Base-by-base conservation (phyloP, 1,284 basidiomycete species). In the Exsudoporus floridanus region DNA sequence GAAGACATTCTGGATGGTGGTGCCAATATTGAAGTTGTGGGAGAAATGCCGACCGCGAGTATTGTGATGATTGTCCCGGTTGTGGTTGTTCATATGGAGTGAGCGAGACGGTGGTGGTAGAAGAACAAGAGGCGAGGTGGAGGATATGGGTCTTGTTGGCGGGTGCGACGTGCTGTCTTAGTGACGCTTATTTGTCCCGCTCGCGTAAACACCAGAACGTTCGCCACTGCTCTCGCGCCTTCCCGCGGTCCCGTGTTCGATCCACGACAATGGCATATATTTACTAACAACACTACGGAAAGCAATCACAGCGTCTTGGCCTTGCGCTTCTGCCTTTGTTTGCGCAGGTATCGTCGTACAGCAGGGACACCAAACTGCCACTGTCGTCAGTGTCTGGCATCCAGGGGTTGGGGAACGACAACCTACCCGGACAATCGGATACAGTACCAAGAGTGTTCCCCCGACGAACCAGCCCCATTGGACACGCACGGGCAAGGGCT, bases 391-490 rank as follows among this genome's bases (percentile, higher is more conserved):
- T 33, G 31, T 33, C 39, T 28, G 36, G 8, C 13, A 33, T 12
- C 4, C n/a, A 19, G 16, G 7, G 30, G 4, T 18, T 27, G 9
- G 27, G 6, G 6, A 27, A 40, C 7, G 14, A 48, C 21, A 2
- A 49, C 79, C 63, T 58, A 88, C 89, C 76, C 81, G 77, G 7
- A 84, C 64, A 19, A 74, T 70, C 19, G 90, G 88, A 75, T 92
- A 92, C 40, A 87, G 63, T 19, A 86, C 71, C 53, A 92, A 71
- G 38, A 86, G 62, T 16, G 67, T 63, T 18, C 72, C 77, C 23
- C 82, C 86, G 13, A 81, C 58, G 13, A 72, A 65, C 86, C 86
- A 90, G 16, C 81, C 83, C 75, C 79, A 78, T 69, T 80, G 82
- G 53, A 92, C 84, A 49, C 64, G 59, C 47, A 61, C 59, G 10